Percentiles rank a stretch among this genome's conserved stretches.
Evolutionary conservation across 306 rosid genomes (phyloP).

Genomic region (Vigna unguiculata): DNA sequence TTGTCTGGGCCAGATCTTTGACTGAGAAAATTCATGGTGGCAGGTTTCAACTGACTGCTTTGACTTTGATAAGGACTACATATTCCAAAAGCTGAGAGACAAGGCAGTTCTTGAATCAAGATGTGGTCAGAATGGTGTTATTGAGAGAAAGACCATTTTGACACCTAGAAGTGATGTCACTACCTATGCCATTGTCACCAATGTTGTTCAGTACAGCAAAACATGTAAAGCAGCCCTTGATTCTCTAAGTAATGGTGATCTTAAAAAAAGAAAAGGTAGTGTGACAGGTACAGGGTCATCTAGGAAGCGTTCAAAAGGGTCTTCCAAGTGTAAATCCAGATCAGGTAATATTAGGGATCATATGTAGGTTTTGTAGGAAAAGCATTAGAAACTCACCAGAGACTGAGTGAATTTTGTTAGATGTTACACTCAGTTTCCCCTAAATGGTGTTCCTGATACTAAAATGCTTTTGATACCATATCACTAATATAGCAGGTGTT

Average conservation of each 20-base stretch:
- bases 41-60: conserved; percentile 75
- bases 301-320: conserved; percentile 77
- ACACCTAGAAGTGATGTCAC: conserved; percentile 68
- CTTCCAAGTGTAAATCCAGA: conserved; percentile 61
- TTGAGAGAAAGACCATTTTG: conserved; percentile 63
- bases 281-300: conserved; percentile 62
- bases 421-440: conserved; percentile 61
- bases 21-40: conserved; percentile 1
- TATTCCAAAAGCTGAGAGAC: conserved; percentile 80
- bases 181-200: conserved; percentile 79
- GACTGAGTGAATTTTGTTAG: conserved; percentile 98
- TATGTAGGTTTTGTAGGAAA: conserved; percentile 50
- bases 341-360: conserved; percentile 47
- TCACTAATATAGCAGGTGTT: conserved; percentile 40
- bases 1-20: not conserved
- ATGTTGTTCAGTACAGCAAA: conserved; percentile 63
- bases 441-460: conserved; percentile 40
- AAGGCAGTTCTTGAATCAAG: conserved; percentile 65
- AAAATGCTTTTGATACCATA: conserved; percentile 17
- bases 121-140: conserved; percentile 76
- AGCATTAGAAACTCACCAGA: conserved; percentile 47
- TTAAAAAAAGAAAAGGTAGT: conserved; percentile 54
- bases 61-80: conserved; percentile 63
- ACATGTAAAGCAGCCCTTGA: conserved; percentile 50
- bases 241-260: conserved; percentile 61